Evolutionary conservation across 192 early-diverging fungal genomes (phyloP).

Genomic region (Coemansia sp.): DNA sequence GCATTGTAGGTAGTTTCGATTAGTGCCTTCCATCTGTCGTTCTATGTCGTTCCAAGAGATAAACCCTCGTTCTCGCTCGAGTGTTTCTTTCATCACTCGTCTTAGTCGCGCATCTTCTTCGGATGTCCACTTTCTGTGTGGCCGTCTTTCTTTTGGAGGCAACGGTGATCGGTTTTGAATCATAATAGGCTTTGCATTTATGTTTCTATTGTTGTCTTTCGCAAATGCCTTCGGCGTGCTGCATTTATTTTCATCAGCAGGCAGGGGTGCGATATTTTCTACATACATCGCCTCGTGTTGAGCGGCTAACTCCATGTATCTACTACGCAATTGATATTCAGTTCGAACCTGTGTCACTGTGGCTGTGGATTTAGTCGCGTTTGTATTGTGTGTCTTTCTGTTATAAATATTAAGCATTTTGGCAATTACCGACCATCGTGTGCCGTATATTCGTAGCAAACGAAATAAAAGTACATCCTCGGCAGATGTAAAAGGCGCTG

Average conservation of each 20-base stretch:
- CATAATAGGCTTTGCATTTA: not conserved
- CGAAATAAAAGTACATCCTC: slow-evolving; percentile 24
- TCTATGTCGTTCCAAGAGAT: slow-evolving; percentile 22
- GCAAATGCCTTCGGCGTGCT: not conserved
- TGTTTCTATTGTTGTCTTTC: not conserved
- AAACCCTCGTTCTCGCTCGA: slow-evolving; percentile 5
- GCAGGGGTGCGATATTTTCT: not conserved
- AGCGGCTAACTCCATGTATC: not conserved
- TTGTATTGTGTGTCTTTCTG: not conserved
- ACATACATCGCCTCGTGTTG: not conserved
- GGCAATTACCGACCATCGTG: slow-evolving; percentile 20
- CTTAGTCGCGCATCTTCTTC: slow-evolving; percentile 23
- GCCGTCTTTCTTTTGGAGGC: not conserved
- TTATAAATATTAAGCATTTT: slow-evolving; percentile 14
- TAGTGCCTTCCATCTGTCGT: slow-evolving; percentile 1
- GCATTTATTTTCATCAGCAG: not conserved
- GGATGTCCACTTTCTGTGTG: slow-evolving; percentile 11
- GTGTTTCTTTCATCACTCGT: slow-evolving; percentile 5
- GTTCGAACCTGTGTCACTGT: not conserved
- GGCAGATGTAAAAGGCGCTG: slow-evolving; percentile 22
- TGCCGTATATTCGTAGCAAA: slow-evolving; percentile 23
- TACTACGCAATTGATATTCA: not conserved
- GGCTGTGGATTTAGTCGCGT: not conserved
- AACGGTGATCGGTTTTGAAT: not conserved
- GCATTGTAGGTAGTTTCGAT: slow-evolving; percentile 14